Conservation (phyloP, 371 early-diverging fungal species). For the Blakeslea trispora region DNA sequence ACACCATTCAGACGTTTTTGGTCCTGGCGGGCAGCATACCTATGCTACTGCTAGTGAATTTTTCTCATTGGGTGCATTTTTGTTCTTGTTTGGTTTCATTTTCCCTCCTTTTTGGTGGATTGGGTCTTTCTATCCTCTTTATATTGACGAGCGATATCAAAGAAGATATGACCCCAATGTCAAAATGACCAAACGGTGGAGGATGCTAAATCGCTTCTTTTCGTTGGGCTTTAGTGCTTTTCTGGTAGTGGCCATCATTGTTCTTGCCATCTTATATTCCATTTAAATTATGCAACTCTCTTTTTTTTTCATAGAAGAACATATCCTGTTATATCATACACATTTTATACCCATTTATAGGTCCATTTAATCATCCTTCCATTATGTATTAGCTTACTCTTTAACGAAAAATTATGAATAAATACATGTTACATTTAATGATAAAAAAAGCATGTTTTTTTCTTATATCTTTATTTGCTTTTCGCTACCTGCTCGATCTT, state of each 20-base stretch:
- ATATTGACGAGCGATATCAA: constrained; percentile 4
- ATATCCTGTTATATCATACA: no score
- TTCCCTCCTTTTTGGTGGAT: constrained; percentile 49
- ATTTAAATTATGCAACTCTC: no score
- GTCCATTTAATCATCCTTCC: no score
- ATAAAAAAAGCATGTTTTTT: no score
- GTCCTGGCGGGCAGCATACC: neutral
- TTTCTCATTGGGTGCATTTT: constrained; percentile 31
- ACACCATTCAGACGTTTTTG: constrained; percentile 5
- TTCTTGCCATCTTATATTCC: constrained; percentile 20
- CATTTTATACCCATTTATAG: no score
- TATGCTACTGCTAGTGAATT: constrained; percentile 10
- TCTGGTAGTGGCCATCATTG: constrained; percentile 32
- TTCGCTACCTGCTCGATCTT: no score
- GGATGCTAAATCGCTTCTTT: constrained; percentile 35
- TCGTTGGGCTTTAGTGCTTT: constrained; percentile 43
- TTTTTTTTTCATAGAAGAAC: no score
- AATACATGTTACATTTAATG: no score
- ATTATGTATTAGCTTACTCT: no score
- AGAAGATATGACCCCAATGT: constrained; percentile 12
- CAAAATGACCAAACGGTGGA: constrained; percentile 45
- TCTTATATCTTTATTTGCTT: no score
- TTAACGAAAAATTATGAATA: no score
- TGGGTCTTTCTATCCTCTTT: constrained; percentile 34
- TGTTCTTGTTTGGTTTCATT: constrained; percentile 46